phyloP scores from a whole-genome alignment of 495 filamentous ascomycete genomes.

The Daldinia vernicosa region DNA sequence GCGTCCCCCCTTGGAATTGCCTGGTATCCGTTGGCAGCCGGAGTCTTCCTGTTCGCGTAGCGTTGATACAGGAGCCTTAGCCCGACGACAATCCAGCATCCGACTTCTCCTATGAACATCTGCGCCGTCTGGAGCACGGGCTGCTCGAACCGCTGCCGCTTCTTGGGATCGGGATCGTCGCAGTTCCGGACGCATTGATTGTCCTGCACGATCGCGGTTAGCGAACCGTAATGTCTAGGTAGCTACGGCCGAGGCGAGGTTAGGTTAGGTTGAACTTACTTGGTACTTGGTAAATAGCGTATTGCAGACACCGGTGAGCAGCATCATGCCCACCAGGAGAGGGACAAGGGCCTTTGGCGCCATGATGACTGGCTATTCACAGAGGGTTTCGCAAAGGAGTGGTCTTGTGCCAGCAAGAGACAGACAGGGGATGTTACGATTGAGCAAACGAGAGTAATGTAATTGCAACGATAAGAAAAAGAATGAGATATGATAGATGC shows the following conservation, averaged over 20 bases:
- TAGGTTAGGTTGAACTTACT: constrained; percentile 55
- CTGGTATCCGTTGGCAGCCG: constrained; percentile 68
- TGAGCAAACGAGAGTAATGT: neutral
- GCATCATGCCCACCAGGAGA: constrained; percentile 91
- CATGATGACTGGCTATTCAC: constrained; percentile 44
- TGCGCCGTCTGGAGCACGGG: constrained; percentile 94
- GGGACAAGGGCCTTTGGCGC: constrained; percentile 71
- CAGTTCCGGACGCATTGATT: constrained; percentile 96
- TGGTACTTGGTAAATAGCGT: constrained; percentile 97
- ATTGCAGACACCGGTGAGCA: constrained; percentile 89
- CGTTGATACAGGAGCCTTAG: constrained; percentile 68
- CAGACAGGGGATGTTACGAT: constrained; percentile 15
- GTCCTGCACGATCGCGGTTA: constrained; percentile 65
- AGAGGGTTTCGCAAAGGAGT: constrained; percentile 1
- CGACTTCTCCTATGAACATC: constrained; percentile 95
- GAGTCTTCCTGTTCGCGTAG: constrained; percentile 56
- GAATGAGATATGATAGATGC: neutral
- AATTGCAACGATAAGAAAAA: constrained; percentile 6
- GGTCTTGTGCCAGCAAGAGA: constrained; percentile 25
- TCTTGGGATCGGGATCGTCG: constrained; percentile 73
- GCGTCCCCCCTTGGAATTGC: constrained; percentile 59
- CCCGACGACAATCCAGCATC: constrained; percentile 87
- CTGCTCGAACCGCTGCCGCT: constrained; percentile 81
- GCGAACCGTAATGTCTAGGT: neutral
- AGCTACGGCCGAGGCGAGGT: neutral